A percentile compares a stretch with the other conserved stretches of the same genome.
These are phyloP conservation scores for Leccinum huronense DNA, from an alignment of 1,284 basidiomycete species.

Conservation along the genomic window DNA sequence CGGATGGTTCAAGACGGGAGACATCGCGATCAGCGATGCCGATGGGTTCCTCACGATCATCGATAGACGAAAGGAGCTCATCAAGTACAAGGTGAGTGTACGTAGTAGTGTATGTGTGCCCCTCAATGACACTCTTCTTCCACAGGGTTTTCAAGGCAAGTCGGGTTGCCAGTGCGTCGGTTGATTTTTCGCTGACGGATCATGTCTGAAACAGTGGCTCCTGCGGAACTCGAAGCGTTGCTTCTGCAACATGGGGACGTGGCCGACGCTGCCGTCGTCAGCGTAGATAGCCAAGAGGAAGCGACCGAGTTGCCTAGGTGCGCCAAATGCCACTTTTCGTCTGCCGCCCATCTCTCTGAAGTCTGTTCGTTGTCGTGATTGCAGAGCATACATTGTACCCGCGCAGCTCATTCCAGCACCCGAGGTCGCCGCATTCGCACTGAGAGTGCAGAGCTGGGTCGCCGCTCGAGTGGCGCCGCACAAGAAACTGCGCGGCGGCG, in stretches of 20 bases:
- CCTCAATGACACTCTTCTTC: neutral
- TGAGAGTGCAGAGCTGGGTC: conserved; percentile 62
- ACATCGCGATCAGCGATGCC: conserved; percentile 60
- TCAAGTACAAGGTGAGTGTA: conserved; percentile 71
- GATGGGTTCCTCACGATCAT: conserved; percentile 69
- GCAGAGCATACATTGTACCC: conserved; percentile 67
- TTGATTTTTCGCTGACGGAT: conserved; percentile 18
- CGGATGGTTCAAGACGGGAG: conserved; percentile 85
- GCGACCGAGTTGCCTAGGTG: conserved; percentile 76
- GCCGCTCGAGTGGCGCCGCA: conserved; percentile 59
- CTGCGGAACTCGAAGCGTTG: conserved; percentile 77
- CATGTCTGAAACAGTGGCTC: conserved; percentile 55
- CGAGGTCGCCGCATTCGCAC: conserved; percentile 44
- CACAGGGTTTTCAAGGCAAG: conserved; percentile 60
- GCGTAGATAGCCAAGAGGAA: conserved; percentile 56
- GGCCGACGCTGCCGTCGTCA: conserved; percentile 73
- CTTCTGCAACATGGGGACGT: conserved; percentile 71
- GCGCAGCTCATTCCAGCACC: conserved; percentile 22
- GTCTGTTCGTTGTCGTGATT: neutral
- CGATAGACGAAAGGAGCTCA: conserved; percentile 76
- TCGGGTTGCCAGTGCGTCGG: conserved; percentile 24
- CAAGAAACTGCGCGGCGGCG: conserved; percentile 66
- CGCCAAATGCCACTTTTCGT: conserved; percentile 1
- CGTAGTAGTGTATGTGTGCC: neutral
- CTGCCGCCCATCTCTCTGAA: neutral